Evolutionary conservation across 441 rosid genomes (phyloP).

Genomic region (Euphorbia celastroides): DNA sequence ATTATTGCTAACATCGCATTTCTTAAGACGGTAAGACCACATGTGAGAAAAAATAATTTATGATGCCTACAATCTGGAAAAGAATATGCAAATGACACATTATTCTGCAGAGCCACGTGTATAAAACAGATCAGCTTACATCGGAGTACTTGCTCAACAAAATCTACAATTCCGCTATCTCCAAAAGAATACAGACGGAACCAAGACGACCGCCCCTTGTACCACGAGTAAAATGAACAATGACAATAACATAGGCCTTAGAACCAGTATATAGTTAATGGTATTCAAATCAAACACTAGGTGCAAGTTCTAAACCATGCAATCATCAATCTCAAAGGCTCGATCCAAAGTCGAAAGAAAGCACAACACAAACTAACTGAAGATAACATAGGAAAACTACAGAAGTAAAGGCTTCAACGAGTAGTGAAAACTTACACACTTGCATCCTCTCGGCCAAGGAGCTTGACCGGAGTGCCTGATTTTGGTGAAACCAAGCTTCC

Average conservation of each 20-base stretch:
- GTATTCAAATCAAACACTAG: not conserved
- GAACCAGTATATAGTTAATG: not conserved
- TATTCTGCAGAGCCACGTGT: no score
- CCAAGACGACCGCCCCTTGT: no score
- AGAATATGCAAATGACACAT: no score
- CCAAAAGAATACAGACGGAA: no score
- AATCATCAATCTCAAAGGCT: not conserved
- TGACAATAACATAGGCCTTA: not conserved
- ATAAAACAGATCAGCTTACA: no score
- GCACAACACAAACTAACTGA: not conserved
- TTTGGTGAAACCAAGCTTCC: slow-evolving; percentile 69
- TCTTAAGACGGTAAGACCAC: no score
- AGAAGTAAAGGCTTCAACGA: not conserved
- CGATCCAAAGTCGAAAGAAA: not conserved
- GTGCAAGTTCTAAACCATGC: slow-evolving; percentile 7
- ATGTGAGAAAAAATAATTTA: no score
- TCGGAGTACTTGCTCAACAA: no score
- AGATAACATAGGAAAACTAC: not conserved
- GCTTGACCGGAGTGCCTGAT: slow-evolving; percentile 93
- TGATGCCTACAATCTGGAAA: no score
- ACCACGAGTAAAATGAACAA: not conserved
- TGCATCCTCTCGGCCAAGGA: slow-evolving; percentile 93
- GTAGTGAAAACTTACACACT: slow-evolving; percentile 60
- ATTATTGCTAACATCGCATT: no score
- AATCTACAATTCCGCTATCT: no score